A percentile compares a stretch with the other conserved stretches of the same genome.
Evolutionary conservation across 1,139 yeast genomes (phyloP).

Genomic region (Maudiozyma humilis): DNA sequence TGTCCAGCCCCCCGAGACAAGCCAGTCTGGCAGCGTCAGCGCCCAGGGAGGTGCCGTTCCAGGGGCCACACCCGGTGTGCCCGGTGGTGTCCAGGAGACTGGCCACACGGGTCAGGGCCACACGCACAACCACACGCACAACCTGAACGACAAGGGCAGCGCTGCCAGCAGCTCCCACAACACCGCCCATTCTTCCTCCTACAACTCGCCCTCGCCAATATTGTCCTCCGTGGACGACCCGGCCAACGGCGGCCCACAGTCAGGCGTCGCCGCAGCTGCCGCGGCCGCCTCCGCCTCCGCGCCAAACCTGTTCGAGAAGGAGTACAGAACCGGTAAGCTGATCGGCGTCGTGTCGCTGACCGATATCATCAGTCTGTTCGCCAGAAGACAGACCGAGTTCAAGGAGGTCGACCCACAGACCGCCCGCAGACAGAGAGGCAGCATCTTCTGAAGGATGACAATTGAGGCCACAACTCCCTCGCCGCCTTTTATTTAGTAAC

Average conservation of each 20-base stretch:
- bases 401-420: conserved; percentile 70
- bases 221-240: conserved; percentile 21
- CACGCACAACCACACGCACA: background rate
- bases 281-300: conserved; percentile 8
- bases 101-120: background rate
- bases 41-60: background rate
- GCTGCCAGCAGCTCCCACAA: conserved; percentile 10
- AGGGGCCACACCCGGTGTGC: background rate
- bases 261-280: conserved; percentile 22
- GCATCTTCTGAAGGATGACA: conserved; percentile 29
- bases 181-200: background rate
- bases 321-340: conserved; percentile 61
- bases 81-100: background rate
- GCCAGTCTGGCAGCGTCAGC: conserved; percentile 3
- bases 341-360: conserved; percentile 88
- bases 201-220: conserved; percentile 16
- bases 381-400: conserved; percentile 51
- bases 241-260: conserved; percentile 11
- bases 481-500: no score
- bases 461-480: no score
- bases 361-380: conserved; percentile 75
- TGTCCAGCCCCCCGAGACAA: conserved; percentile 47
- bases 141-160: background rate
- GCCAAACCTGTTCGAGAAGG: conserved; percentile 31
- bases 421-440: conserved; percentile 83